Evolutionary conservation across 768 basidiomycete genomes (phyloP).

Genomic region (Suillus alpinus): DNA sequence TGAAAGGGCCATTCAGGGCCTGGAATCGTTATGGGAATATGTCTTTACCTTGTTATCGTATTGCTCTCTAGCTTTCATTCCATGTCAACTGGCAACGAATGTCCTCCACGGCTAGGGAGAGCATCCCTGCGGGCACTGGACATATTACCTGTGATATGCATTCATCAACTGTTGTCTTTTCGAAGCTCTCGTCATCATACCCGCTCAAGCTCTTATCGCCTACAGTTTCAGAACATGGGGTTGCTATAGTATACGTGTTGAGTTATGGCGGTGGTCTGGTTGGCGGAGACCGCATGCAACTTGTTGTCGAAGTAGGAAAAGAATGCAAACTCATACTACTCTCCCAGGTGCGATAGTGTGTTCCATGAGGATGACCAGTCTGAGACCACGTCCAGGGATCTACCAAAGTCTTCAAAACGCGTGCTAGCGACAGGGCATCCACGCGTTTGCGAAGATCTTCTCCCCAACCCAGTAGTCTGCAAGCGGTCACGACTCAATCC

Average conservation of each 20-base stretch:
- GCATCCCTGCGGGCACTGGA: slow-evolving; percentile 45
- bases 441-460: slow-evolving; percentile 26
- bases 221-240: slow-evolving; percentile 41
- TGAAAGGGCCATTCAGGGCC: neutral
- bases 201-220: slow-evolving; percentile 89
- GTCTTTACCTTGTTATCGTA: neutral
- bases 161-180: slow-evolving; percentile 59
- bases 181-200: slow-evolving; percentile 75
- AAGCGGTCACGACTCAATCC: slow-evolving; percentile 54
- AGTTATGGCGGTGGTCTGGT: slow-evolving; percentile 93
- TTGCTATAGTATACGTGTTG: slow-evolving; percentile 75
- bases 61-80: neutral
- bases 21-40: neutral
- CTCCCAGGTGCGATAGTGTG: slow-evolving; percentile 66
- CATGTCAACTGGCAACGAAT: neutral
- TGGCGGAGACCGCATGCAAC: slow-evolving; percentile 70
- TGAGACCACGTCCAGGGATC: slow-evolving; percentile 58
- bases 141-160: slow-evolving; percentile 52
- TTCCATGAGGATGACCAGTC: slow-evolving; percentile 4
- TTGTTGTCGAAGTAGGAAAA: slow-evolving; percentile 59
- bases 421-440: slow-evolving; percentile 59
- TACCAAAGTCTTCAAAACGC: slow-evolving; percentile 91
- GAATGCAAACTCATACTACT: slow-evolving; percentile 66
- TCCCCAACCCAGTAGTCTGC: slow-evolving; percentile 1
- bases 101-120: slow-evolving; percentile 4